Evolutionary conservation across 2,329 filamentous ascomycete species (phyloP).

Genomic region (Epichloe bromicola): DNA sequence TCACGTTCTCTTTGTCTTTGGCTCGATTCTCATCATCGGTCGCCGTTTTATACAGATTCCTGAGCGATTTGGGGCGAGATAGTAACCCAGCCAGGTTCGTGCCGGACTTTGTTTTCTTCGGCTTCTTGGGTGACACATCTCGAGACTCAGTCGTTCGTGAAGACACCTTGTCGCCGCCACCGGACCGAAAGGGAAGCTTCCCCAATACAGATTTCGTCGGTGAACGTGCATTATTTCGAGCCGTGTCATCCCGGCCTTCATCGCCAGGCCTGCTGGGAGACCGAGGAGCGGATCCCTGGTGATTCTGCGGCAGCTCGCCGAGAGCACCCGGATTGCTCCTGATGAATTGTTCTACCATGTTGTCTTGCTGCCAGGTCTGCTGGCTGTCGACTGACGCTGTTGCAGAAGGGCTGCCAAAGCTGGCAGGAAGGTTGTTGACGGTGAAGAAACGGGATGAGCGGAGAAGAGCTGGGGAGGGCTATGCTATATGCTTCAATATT

Average conservation of each 20-base stretch:
- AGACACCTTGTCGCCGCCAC: constrained; percentile 22
- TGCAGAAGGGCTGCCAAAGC: constrained; percentile 13
- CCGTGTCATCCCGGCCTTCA: constrained; percentile 16
- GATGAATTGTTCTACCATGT: constrained; percentile 21
- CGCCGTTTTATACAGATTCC: constrained; percentile 44
- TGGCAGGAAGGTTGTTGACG: constrained; percentile 34
- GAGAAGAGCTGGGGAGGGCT: constrained; percentile 10
- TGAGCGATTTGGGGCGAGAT: constrained; percentile 60
- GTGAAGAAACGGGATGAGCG: constrained; percentile 32
- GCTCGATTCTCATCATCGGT: constrained; percentile 37
- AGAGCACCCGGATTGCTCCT: constrained; percentile 32
- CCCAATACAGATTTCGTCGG: constrained; percentile 18
- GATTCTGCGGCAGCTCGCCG: constrained; percentile 45
- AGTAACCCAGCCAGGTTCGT: constrained; percentile 71
- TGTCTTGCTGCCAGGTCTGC: constrained; percentile 8
- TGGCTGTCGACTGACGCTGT: background rate
- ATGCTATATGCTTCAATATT: constrained; percentile 4
- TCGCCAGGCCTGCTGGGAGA: constrained; percentile 27
- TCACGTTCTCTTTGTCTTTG: constrained; percentile 74
- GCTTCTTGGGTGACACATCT: constrained; percentile 44
- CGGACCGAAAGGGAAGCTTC: constrained; percentile 31
- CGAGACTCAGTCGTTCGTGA: constrained; percentile 23
- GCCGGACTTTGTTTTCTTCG: constrained; percentile 70
- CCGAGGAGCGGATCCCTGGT: constrained; percentile 27
- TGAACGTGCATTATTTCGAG: background rate